Evolutionary conservation across 345 rosid species (phyloP), one percentile per base, ranked within the genome.

Genomic region (Corchorus olitorius): DNA sequence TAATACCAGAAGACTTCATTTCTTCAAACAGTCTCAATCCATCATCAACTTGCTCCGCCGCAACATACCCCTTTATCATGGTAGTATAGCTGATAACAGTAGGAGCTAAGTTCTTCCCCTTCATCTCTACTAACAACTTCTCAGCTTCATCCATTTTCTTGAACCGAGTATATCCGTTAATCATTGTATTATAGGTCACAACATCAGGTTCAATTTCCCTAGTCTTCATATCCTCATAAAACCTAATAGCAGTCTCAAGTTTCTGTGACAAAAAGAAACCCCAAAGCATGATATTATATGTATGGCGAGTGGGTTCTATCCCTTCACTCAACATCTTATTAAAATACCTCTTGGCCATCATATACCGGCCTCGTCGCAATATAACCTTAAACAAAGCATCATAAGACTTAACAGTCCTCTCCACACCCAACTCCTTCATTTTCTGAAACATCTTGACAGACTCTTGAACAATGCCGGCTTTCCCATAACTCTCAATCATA

Each of bases 341-440:
- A 65, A 93, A 94, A 58, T 82, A 88, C 82, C 97, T 84, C 76
- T 94, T 91, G 11, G 95, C 97, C 98, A 94, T 94, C 97, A 91
- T 89, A 80, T 93, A 91, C 67, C 97, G 59, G 11, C 98, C 95
- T 17, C 92, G 88, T 83, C 94, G 88, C 66, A 94, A 27, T 48
- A 94, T 94, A 68, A 89, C 94, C 84, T 93, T 93, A 68, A 93
- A 94, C 76, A 93, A 66, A 55, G 84, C 48, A 87, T 93, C 89
- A 69, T 93, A 94, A 68, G 95, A 90, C 81, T 87, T 91, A 2
- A 81, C 59, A 69, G 86, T 91, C 85, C 97, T 94, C 85, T 83
- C 80, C 34, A 94, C 88, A 58, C 95, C 94, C 80, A 94, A 65
- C 62, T 94, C 97, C 70, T 89, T 85, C 97, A 94, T 94, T 61